These are phyloP conservation scores for Pythium plurisporium DNA, from an alignment of 352 stramenopile genomes.

Conservation along the genomic window DNA sequence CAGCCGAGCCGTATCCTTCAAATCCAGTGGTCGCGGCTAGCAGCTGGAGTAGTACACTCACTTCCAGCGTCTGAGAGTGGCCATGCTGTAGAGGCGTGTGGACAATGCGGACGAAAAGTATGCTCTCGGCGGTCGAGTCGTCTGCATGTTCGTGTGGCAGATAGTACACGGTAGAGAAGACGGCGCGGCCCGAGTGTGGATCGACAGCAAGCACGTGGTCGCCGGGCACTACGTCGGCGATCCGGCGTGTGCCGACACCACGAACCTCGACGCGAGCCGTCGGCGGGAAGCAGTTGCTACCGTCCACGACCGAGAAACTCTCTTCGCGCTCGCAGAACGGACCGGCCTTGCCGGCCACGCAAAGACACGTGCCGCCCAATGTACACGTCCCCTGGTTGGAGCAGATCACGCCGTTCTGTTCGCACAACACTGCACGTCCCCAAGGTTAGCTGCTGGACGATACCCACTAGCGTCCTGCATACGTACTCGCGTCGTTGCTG, in stretches of 20 bases:
- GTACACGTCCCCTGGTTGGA: slow-evolving; percentile 61
- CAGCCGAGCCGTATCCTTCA: too few species aligned
- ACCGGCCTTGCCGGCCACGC: slow-evolving; percentile 48
- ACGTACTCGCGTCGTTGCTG: slow-evolving; percentile 63
- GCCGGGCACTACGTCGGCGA: slow-evolving; percentile 36
- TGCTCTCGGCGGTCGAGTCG: background rate
- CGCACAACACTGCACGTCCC: slow-evolving; percentile 79
- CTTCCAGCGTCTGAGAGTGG: background rate
- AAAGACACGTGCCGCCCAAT: slow-evolving; percentile 62
- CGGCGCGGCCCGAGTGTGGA: slow-evolving; percentile 16
- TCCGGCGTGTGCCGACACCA: slow-evolving; percentile 22
- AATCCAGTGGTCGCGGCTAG: background rate
- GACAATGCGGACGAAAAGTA: slow-evolving; percentile 17
- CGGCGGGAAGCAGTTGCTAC: slow-evolving; percentile 52
- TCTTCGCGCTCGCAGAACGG: slow-evolving; percentile 50
- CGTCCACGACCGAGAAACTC: slow-evolving; percentile 47
- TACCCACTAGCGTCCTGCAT: background rate
- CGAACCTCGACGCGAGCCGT: slow-evolving; percentile 32
- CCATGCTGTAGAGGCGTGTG: background rate
- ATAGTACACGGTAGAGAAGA: slow-evolving; percentile 63
- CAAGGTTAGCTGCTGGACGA: background rate
- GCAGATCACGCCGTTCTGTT: slow-evolving; percentile 65
- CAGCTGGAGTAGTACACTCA: background rate
- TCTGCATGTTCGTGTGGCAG: slow-evolving; percentile 53
- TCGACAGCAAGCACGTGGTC: slow-evolving; percentile 56